Percentiles rank a stretch among this genome's conserved stretches.
Evolutionary conservation across 257 asterid species (phyloP).

Genomic region (Capsicum pubescens): DNA sequence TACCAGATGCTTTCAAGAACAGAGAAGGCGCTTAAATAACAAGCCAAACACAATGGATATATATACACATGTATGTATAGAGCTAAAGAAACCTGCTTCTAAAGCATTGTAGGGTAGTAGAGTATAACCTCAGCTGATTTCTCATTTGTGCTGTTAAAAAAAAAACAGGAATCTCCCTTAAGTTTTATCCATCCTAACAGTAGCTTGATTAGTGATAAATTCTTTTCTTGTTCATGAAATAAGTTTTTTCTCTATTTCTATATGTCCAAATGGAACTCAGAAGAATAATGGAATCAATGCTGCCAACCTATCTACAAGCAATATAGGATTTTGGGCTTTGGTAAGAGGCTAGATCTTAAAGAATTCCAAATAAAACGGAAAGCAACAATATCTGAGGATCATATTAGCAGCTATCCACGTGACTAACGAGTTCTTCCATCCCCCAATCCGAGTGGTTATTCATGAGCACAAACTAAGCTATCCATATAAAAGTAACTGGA

Average conservation of each 20-base stretch:
- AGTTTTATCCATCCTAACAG: constrained; percentile 13
- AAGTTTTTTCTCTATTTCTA: neutral
- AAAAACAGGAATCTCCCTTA: neutral
- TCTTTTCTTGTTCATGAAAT: neutral
- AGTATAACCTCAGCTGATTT: neutral
- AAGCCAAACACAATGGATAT: neutral
- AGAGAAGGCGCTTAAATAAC: constrained; percentile 7
- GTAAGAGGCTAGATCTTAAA: neutral
- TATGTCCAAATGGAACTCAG: constrained; percentile 21
- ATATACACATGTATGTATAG: neutral
- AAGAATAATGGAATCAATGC: constrained; percentile 8
- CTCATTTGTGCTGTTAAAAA: neutral
- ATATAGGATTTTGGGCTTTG: neutral
- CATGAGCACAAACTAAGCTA: neutral
- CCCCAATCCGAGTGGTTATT: neutral
- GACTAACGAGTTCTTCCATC: neutral
- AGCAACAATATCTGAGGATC: neutral
- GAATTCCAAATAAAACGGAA: neutral
- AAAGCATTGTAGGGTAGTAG: constrained; percentile 16
- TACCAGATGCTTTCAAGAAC: constrained; percentile 21
- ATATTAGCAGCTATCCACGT: neutral
- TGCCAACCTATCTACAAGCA: neutral
- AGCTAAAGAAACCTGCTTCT: constrained; percentile 13
- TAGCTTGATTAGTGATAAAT: constrained; percentile 15
- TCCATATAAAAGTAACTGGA: neutral